phyloP scores from a whole-genome alignment of 2,329 filamentous ascomycete genomes.

The Tolypocladium ophioglossoides region DNA sequence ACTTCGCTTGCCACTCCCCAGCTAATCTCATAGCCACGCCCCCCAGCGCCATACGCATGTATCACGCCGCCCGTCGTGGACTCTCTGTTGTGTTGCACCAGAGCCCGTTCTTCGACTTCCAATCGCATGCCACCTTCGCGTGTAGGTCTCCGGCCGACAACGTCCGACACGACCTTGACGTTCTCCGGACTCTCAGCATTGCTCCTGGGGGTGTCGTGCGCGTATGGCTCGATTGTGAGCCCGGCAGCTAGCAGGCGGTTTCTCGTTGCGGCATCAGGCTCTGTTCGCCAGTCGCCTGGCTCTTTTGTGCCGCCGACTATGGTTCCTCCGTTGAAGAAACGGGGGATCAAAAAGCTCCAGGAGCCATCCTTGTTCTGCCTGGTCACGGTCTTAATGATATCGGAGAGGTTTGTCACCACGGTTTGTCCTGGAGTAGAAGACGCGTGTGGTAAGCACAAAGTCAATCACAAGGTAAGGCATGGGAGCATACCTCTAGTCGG shows the following conservation, averaged over 20 bases:
- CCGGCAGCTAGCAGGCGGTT: conserved; percentile 31
- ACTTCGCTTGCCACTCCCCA: conserved; percentile 46
- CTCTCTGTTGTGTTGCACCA: not conserved
- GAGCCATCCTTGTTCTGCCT: conserved; percentile 50
- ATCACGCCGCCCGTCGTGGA: conserved; percentile 13
- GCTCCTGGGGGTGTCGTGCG: conserved; percentile 5
- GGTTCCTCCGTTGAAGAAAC: conserved; percentile 50
- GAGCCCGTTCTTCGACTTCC: conserved; percentile 31
- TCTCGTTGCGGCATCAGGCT: conserved; percentile 34
- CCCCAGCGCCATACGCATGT: conserved; percentile 49
- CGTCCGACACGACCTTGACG: conserved; percentile 26
- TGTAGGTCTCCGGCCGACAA: conserved; percentile 34
- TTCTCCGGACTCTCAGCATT: conserved; percentile 8
- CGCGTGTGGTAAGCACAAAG: not conserved
- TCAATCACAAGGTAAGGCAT: not conserved
- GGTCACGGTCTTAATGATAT: conserved; percentile 35
- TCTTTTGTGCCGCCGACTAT: conserved; percentile 57
- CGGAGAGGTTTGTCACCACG: conserved; percentile 24
- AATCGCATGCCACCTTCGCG: conserved; percentile 38
- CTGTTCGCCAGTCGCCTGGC: conserved; percentile 31
- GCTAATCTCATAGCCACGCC: conserved; percentile 47
- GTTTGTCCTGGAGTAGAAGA: conserved; percentile 19
- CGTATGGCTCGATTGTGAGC: conserved; percentile 16
- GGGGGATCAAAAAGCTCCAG: conserved; percentile 52
- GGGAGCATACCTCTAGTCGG: conserved; percentile 18